These are phyloP conservation scores for Cyberlindnera sargentensis DNA, from an alignment of 805 yeast genomes.

Conservation along the genomic window DNA sequence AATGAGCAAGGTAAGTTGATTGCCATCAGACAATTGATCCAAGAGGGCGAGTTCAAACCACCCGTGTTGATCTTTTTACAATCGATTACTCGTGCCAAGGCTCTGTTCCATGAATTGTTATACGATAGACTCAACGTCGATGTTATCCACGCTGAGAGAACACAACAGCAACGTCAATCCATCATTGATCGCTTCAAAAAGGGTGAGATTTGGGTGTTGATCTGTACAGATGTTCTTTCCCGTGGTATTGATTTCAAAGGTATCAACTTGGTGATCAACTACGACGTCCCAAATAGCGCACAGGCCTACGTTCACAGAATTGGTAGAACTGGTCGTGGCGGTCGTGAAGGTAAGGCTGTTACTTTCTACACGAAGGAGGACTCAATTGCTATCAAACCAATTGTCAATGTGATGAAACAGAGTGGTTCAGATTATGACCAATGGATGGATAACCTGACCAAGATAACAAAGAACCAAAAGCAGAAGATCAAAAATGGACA, in stretches of 20 bases:
- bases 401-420: conserved; percentile 92
- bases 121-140: conserved; percentile 92
- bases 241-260: conserved; percentile 98
- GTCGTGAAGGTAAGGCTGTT: conserved; percentile 76
- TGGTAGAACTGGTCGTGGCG: conserved; percentile 98
- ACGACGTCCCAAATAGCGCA: conserved; percentile 91
- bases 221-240: conserved; percentile 92
- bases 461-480: conserved; percentile 58
- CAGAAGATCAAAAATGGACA: conserved; percentile 49
- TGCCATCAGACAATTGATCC: conserved; percentile 84
- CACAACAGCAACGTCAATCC: conserved; percentile 79
- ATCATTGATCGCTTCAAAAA: conserved; percentile 77
- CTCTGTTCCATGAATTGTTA: conserved; percentile 84
- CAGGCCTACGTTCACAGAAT: conserved; percentile 96
- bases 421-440: conserved; percentile 68
- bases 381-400: conserved; percentile 63
- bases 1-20: conserved; percentile 92
- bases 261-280: conserved; percentile 87
- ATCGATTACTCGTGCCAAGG: conserved; percentile 89
- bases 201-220: conserved; percentile 94
- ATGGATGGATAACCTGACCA: conserved; percentile 76
- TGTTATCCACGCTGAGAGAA: conserved; percentile 91
- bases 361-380: conserved; percentile 94
- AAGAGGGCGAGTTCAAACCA: conserved; percentile 79
- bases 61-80: conserved; percentile 91